phyloP scores from a whole-genome alignment of 495 filamentous ascomycete species.

The Pyrenopolyporus hunteri region DNA sequence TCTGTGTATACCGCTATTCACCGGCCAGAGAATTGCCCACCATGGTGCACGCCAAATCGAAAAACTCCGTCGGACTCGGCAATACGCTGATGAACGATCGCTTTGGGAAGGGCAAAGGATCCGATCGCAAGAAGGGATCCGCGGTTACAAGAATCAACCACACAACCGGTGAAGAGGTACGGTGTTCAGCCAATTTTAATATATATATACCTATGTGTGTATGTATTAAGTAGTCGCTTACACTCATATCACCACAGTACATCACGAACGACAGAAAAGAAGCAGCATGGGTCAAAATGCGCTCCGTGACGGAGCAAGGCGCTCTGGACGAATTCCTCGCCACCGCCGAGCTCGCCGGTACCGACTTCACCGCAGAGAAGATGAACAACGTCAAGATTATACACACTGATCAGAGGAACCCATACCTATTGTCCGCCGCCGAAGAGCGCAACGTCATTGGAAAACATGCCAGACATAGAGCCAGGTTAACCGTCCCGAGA shows the following conservation, averaged over 20 bases:
- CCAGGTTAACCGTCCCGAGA: conserved; percentile 83
- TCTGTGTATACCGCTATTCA: background rate
- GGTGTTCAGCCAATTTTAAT: too few species aligned
- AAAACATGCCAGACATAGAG: conserved; percentile 82
- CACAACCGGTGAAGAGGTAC: conserved; percentile 59
- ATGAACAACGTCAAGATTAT: conserved; percentile 99
- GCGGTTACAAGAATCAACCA: conserved; percentile 66
- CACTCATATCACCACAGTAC: conserved; percentile 50
- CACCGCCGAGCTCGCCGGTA: conserved; percentile 93
- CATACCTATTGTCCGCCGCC: conserved; percentile 85
- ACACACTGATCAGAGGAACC: conserved; percentile 92
- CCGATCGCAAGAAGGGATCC: conserved; percentile 66
- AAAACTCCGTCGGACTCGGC: conserved; percentile 91
- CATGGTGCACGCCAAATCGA: conserved; percentile 96
- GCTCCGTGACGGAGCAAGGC: conserved; percentile 95
- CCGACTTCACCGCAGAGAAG: conserved; percentile 98
- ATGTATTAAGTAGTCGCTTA: conserved; percentile 3
- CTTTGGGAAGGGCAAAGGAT: conserved; percentile 85
- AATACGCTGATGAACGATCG: conserved; percentile 85
- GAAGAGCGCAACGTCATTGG: conserved; percentile 78
- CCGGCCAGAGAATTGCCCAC: conserved; percentile 22
- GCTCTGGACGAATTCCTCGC: conserved; percentile 78
- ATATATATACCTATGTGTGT: background rate
- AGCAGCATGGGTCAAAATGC: conserved; percentile 93
- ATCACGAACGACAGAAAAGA: conserved; percentile 76